Conservation (phyloP, 192 early-diverging fungal genomes). For the Ambispora gerdemannii region DNA sequence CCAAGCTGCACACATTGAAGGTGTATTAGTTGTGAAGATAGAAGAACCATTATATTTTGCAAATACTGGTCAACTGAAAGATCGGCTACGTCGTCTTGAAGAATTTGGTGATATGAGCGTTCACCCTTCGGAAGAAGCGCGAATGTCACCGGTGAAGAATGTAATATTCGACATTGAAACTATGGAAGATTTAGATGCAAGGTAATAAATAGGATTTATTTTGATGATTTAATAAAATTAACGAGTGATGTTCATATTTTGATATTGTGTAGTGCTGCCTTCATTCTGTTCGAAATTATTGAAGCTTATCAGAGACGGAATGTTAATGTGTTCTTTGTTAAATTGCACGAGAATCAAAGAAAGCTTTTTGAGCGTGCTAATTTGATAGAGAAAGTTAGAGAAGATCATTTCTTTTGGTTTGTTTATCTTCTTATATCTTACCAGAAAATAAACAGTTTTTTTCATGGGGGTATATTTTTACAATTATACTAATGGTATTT, state of each 20-base stretch:
- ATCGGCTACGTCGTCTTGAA: constrained; percentile 88
- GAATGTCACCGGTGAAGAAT: constrained; percentile 66
- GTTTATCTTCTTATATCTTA: constrained; percentile 37
- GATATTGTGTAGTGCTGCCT: constrained; percentile 38
- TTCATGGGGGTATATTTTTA: background rate
- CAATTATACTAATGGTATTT: background rate
- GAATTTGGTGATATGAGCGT: constrained; percentile 90
- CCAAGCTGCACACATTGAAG: constrained; percentile 74
- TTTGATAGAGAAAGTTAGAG: constrained; percentile 59
- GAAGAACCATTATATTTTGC: constrained; percentile 97
- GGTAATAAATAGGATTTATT: constrained; percentile 51
- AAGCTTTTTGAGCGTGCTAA: constrained; percentile 72
- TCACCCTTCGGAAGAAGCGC: constrained; percentile 91
- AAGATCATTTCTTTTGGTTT: constrained; percentile 65
- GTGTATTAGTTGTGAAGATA: constrained; percentile 82
- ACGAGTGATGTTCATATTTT: background rate
- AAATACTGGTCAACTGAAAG: constrained; percentile 95
- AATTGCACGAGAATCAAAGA: constrained; percentile 69
- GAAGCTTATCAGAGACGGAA: constrained; percentile 74
- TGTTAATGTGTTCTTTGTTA: constrained; percentile 91
- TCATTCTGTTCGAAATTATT: constrained; percentile 88
- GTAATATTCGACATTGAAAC: constrained; percentile 92
- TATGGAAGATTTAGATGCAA: constrained; percentile 89
- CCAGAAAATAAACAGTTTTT: background rate
- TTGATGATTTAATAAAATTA: background rate